Evolutionary conservation across 1,284 basidiomycete genomes (phyloP).

Genomic region (Meira nashicola): DNA sequence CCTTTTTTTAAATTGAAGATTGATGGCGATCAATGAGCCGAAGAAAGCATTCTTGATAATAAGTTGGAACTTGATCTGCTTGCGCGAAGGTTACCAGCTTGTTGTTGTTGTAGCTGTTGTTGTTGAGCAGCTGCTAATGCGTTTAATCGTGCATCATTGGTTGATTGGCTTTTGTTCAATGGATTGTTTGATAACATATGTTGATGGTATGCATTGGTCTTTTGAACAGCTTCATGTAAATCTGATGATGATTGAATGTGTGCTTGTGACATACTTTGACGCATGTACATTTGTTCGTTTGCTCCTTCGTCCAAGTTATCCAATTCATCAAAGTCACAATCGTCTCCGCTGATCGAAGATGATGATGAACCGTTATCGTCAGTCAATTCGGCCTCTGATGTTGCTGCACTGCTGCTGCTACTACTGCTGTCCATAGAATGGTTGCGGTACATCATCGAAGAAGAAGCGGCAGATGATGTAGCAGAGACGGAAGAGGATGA

Average conservation of each 20-base stretch:
- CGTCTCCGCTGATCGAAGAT: slow-evolving; percentile 36
- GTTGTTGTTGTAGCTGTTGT: slow-evolving; percentile 22
- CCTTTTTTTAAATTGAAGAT: not conserved
- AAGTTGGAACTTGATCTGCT: slow-evolving; percentile 40
- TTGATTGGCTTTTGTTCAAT: slow-evolving; percentile 32
- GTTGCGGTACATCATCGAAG: slow-evolving; percentile 31
- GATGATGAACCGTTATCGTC: slow-evolving; percentile 50
- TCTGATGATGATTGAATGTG: slow-evolving; percentile 18
- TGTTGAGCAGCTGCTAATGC: slow-evolving; percentile 29
- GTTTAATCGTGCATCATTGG: slow-evolving; percentile 19
- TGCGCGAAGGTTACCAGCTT: slow-evolving; percentile 30
- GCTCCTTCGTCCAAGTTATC: slow-evolving; percentile 40
- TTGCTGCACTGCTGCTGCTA: slow-evolving; percentile 27
- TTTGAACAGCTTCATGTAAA: slow-evolving; percentile 41
- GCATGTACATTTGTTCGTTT: slow-evolving; percentile 17
- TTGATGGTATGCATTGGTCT: slow-evolving; percentile 23
- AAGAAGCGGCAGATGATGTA: not conserved
- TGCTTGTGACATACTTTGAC: slow-evolving; percentile 17
- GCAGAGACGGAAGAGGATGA: slow-evolving; percentile 3
- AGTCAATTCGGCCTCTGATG: slow-evolving; percentile 47
- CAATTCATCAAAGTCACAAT: slow-evolving; percentile 46
- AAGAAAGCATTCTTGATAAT: slow-evolving; percentile 34
- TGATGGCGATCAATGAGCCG: slow-evolving; percentile 5
- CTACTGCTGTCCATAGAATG: slow-evolving; percentile 27
- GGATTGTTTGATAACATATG: slow-evolving; percentile 15